Conservation (phyloP, 2,329 filamentous ascomycete genomes). For the Nothopassalora personata region DNA sequence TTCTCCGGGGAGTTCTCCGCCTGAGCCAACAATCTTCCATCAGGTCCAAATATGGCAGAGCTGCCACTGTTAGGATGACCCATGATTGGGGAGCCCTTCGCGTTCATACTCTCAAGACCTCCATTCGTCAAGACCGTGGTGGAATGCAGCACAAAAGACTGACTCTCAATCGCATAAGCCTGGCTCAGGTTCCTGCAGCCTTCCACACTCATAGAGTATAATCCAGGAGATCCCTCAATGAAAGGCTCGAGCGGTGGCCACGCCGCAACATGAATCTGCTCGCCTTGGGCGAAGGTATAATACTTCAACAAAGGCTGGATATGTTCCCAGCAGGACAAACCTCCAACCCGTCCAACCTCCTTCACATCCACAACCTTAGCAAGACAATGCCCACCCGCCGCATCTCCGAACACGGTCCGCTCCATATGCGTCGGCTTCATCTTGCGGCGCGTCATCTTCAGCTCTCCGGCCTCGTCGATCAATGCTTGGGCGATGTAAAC, state of each 20-base stretch:
- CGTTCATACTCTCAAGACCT: slow-evolving; percentile 43
- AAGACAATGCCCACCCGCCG: slow-evolving; percentile 30
- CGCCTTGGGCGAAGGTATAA: slow-evolving; percentile 35
- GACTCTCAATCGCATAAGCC: slow-evolving; percentile 54
- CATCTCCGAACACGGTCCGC: slow-evolving; percentile 41
- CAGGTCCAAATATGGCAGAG: slow-evolving; percentile 49
- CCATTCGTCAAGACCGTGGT: slow-evolving; percentile 45
- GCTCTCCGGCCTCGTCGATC: slow-evolving; percentile 32
- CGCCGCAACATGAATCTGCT: slow-evolving; percentile 38
- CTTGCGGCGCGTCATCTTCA: slow-evolving; percentile 37
- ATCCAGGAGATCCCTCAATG: slow-evolving; percentile 26
- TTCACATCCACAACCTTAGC: slow-evolving; percentile 32
- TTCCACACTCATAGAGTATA: slow-evolving; percentile 37
- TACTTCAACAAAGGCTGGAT: slow-evolving; percentile 41
- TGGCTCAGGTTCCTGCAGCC: slow-evolving; percentile 45
- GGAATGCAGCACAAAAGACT: slow-evolving; percentile 51
- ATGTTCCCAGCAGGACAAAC: slow-evolving; percentile 40
- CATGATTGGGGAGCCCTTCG: slow-evolving; percentile 39
- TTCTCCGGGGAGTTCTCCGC: slow-evolving; percentile 40
- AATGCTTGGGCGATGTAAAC: slow-evolving; percentile 40
- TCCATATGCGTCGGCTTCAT: slow-evolving; percentile 44
- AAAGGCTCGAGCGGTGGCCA: slow-evolving; percentile 38
- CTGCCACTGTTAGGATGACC: slow-evolving; percentile 41
- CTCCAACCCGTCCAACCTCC: slow-evolving; percentile 33
- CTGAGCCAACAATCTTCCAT: slow-evolving; percentile 45